A percentile compares a stretch with the other conserved stretches of the same genome.
These are phyloP conservation scores for Rhododendron vialii DNA, from an alignment of 148 eudicot species.

Conservation along the genomic window DNA sequence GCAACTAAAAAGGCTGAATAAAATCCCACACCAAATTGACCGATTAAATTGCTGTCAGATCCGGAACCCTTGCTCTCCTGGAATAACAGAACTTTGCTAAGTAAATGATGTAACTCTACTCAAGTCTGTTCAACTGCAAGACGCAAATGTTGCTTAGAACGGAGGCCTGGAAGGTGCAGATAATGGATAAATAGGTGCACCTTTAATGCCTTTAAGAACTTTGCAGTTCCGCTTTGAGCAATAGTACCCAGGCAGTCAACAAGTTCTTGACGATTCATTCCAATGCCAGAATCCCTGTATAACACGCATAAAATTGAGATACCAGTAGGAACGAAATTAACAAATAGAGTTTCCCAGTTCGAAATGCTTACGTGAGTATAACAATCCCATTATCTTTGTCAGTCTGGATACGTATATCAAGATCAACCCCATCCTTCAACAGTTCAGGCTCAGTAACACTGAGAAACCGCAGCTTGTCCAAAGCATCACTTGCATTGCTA, in stretches of 20 bases:
- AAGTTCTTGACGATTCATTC: constrained; percentile 92
- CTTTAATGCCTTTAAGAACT: constrained; percentile 87
- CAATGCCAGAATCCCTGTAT: constrained; percentile 91
- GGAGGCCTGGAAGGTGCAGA: not conserved
- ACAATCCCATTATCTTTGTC: constrained; percentile 87
- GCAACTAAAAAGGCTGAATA: constrained; percentile 92
- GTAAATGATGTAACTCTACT: not conserved
- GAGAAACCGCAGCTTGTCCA: constrained; percentile 94
- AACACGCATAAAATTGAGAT: not conserved
- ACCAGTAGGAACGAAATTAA: not conserved
- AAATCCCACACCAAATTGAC: constrained; percentile 99
- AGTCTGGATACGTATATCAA: constrained; percentile 82
- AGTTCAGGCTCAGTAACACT: constrained; percentile 77
- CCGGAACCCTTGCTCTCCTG: constrained; percentile 98
- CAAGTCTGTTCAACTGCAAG: not conserved
- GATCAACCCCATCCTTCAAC: constrained; percentile 60
- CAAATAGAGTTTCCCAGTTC: not conserved
- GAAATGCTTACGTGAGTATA: constrained; percentile 64
- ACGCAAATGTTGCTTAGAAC: not conserved
- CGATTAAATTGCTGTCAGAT: constrained; percentile 83
- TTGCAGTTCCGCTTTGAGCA: constrained; percentile 99
- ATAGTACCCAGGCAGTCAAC: constrained; percentile 97
- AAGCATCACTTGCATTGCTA: constrained; percentile 99
- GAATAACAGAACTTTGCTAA: constrained; percentile 9
- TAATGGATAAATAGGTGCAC: constrained; percentile 22